Evolutionary conservation across 2,329 filamentous ascomycete species (phyloP).

Genomic region (Cladosporium sphaerospermum): DNA sequence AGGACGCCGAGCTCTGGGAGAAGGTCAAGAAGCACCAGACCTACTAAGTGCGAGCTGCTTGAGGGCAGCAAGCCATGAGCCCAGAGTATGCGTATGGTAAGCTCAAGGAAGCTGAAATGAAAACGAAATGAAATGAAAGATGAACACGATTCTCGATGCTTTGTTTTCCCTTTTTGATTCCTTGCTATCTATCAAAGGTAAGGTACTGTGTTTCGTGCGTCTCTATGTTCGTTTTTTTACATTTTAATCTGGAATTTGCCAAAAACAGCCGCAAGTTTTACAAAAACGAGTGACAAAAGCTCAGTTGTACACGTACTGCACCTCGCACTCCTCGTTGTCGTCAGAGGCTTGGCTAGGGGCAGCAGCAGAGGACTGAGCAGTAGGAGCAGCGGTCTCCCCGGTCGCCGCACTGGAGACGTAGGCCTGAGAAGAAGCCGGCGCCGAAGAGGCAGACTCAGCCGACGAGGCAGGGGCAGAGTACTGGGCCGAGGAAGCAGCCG

Average conservation of each 20-base stretch:
- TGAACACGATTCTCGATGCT: background rate
- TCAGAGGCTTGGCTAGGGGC: background rate
- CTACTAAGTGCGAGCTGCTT: conserved; percentile 10
- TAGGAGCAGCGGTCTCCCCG: background rate
- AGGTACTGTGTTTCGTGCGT: background rate
- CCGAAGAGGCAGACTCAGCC: conserved; percentile 4
- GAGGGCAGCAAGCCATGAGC: background rate
- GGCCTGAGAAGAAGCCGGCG: conserved; percentile 5
- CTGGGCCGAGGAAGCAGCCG: conserved; percentile 7
- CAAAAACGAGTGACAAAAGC: background rate
- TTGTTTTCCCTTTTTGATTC: background rate
- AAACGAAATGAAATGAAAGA: background rate
- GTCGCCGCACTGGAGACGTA: conserved; percentile 3
- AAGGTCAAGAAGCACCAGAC: conserved; percentile 31
- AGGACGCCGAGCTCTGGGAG: conserved; percentile 29
- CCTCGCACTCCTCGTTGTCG: conserved; percentile 14
- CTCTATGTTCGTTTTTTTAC: background rate
- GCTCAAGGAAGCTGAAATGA: background rate
- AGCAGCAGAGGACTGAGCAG: conserved; percentile 5
- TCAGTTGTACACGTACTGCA: conserved; percentile 20
- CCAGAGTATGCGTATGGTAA: background rate
- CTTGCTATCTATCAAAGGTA: background rate
- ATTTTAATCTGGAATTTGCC: background rate
- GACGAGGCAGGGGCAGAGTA: conserved; percentile 1
- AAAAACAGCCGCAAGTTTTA: too few relatives aligned